Evolutionary conservation across 2,329 filamentous ascomycete species (phyloP), one percentile per base, ranked within the genome.

Genomic region (Colletotrichum noveboracense): DNA sequence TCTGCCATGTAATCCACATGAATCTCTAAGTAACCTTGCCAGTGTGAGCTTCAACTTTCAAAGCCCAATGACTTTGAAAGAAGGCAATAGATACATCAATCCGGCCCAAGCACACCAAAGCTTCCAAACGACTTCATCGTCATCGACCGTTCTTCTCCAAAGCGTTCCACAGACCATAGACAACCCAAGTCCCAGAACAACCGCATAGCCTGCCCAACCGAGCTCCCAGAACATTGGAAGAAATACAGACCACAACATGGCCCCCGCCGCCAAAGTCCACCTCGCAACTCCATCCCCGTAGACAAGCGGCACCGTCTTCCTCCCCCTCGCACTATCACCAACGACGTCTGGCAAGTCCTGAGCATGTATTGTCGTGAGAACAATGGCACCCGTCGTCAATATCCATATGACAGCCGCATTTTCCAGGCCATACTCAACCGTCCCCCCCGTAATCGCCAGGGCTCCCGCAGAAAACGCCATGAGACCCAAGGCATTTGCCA

Each of bases 221-320:
- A 60, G 14, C 3, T 2, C 48, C 66, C 66, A 68, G 12, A 58
- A 60, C 2, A 36, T 34, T 13, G 66, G 66, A 18, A 68, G 32
- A 1, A 12, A 5, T 3, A 43, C 24, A 16, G 66, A 68, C 66
- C 66, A 68, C 2, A 28, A 2, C 16, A 36, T 8, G 8, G 30
- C 55, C 2, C 70, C 36, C 5, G 21, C 3, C 6, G 21, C 65
- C 5, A 72, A 55, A 24, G 55, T 72, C 34, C 12, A 21, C 18
- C 70, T 34, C 55, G 70, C 65, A 2, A 28, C 16, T 6, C 3
- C 18, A 2, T 72, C 55, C 1, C 70, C 70, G 1, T 30, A 61
- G 3, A 72, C 64, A 3, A 72, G 52, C 36, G 70, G 70, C 7
- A 72, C 61, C 14, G 70, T 72, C 36, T 68, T 34, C 36, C 70